A percentile compares a stretch with the other conserved stretches of the same genome.
phyloP scores from a whole-genome alignment of 805 yeast species.

The Wickerhamomyces canadensis region DNA sequence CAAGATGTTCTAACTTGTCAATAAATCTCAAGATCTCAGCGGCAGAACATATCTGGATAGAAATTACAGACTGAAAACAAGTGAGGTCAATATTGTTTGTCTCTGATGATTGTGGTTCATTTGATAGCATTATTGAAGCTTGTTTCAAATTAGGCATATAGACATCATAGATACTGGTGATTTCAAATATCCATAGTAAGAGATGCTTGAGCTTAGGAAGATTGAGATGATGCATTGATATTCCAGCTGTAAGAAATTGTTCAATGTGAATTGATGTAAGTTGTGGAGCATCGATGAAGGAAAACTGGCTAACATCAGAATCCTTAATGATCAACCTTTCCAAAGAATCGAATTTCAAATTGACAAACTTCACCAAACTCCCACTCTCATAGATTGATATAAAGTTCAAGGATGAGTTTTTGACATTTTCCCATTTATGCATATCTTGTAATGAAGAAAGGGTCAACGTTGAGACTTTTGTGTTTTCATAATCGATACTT shows the following conservation, averaged over 20 bases:
- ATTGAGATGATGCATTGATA: conserved; percentile 6
- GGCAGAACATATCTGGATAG: conserved; percentile 12
- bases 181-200: conserved; percentile 10
- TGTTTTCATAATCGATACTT: conserved; percentile 8
- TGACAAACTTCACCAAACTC: conserved; percentile 2
- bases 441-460: conserved; percentile 7
- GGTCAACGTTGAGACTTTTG: conserved; percentile 1
- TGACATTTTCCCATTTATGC: conserved; percentile 7
- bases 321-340: conserved; percentile 6
- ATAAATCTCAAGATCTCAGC: conserved; percentile 9
- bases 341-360: conserved; percentile 3
- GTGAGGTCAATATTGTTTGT: conserved; percentile 6
- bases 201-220: conserved; percentile 9
- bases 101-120: conserved; percentile 9
- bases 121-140: conserved; percentile 15
- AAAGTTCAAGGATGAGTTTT: conserved; percentile 4
- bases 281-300: conserved; percentile 7
- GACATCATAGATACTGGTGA: conserved; percentile 5
- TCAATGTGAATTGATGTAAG: conserved; percentile 10
- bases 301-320: conserved; percentile 8
- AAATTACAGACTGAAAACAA: conserved; percentile 5
- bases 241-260: conserved; percentile 10
- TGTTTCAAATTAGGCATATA: conserved; percentile 3
- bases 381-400: conserved; percentile 6
- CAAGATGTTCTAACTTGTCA: conserved; percentile 4